Base-by-base conservation (phyloP, 169 alveolate species). In the Theileria equi region DNA sequence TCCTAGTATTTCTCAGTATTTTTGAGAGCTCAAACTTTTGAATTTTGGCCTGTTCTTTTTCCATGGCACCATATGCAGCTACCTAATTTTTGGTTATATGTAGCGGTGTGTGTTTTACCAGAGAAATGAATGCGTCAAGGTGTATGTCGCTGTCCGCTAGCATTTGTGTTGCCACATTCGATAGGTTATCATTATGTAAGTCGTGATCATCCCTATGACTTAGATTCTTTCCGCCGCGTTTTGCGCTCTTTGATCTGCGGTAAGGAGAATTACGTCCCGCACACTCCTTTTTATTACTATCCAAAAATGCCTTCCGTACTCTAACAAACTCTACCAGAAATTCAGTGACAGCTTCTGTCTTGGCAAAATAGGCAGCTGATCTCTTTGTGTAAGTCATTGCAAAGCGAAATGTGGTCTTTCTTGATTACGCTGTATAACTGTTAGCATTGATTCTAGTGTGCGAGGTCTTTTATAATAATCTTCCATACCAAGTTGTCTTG, bases 41-140 rank as follows among this genome's bases (percentile, higher is more conserved):
- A 8, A 61, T 3, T 11, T 13, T 41, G 38, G 40, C 61, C 17
- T 48, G 16, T 17, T 38, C 60, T 0, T 41, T 29, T 26, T 31
- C 29, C 60, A 71, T 23, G 25, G 44, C 61, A 45, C 62, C 29
- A 32, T 71, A 54, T 10, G 73, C 11, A 23, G 50, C 82, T 0
- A 59, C 74, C 82, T 71, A 44, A 5, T 8, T 16, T 3, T n/a
- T 25, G 3, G 36, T 0, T 34, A 6, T 6, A 10, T 4, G 10
- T 2, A 10, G 16, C 21, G 3, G 0, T 2, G 3, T 28, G 7
- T 17, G 6, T 45, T 49, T 2, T 29, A 71, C 82, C 74, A 71
- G 68, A 13, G 66, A 31, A 3, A 71, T 71, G 50, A 71, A 71
- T 21, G 82, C 82, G 40, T 71, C 82, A 38, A 71, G 74, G 58